phyloP scores from a whole-genome alignment of 352 stramenopile species.

The Phytophthora aleatoria region DNA sequence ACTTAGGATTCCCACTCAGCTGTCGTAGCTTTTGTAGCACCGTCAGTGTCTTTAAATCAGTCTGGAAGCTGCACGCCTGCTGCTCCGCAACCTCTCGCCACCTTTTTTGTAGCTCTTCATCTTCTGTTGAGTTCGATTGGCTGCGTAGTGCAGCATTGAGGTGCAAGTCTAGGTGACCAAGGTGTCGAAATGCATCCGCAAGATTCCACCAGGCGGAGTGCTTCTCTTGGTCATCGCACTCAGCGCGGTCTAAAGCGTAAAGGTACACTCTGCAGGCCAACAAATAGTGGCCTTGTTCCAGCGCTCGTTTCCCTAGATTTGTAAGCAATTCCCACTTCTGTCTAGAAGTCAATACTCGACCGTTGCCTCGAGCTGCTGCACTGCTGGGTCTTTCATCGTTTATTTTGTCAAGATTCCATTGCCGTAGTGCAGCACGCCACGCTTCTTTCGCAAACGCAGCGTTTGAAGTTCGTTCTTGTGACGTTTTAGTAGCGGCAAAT shows the following conservation, averaged over 20 bases:
- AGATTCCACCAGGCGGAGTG: constrained; percentile 54
- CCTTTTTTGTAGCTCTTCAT: constrained; percentile 2
- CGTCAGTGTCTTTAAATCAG: constrained; percentile 27
- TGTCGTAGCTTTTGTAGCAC: constrained; percentile 34
- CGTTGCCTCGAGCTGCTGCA: constrained; percentile 9
- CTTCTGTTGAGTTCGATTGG: constrained; percentile 3
- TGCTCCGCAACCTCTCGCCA: constrained; percentile 17
- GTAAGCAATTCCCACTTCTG: constrained; percentile 58
- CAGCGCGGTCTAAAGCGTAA: constrained; percentile 47
- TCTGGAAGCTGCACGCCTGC: constrained; percentile 35
- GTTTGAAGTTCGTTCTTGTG: constrained; percentile 5
- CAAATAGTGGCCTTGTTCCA: constrained; percentile 57
- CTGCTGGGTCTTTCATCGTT: constrained; percentile 1
- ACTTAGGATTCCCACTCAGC: constrained; percentile 15
- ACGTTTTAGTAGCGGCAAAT: background rate
- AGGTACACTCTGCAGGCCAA: constrained; percentile 48
- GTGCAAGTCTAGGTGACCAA: constrained; percentile 60
- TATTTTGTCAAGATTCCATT: constrained; percentile 50
- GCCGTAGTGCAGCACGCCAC: constrained; percentile 61
- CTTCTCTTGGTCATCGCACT: constrained; percentile 11
- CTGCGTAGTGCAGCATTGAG: constrained; percentile 41
- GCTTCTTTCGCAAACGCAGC: constrained; percentile 43
- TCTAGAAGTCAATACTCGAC: constrained; percentile 1
- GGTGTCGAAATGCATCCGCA: constrained; percentile 65
- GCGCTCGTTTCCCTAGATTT: constrained; percentile 54